Base-by-base conservation (phyloP, 768 basidiomycete genomes). In the Hydnum rufescens region DNA sequence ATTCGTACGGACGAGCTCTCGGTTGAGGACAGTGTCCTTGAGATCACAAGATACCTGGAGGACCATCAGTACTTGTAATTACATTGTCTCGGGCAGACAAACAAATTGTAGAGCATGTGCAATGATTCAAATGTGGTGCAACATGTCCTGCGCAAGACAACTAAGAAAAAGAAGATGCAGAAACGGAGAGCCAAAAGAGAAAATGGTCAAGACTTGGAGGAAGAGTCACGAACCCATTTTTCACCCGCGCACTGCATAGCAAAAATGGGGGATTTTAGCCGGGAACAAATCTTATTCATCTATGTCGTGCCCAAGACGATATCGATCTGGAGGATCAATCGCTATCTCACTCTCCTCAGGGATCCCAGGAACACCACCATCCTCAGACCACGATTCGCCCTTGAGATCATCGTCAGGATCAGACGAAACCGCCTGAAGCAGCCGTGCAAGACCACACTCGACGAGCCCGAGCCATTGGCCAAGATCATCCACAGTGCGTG, bases 1-100 rank as follows among this genome's bases (percentile, higher is more conserved):
- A 82, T 99, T 65, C 79, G 74, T 62, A 97, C 93, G 2, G 75
- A 85, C 62, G 73, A 90, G 64, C 72, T 71, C 25, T 76, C 81
- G 59, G 81, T 97, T 31, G 69, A 72, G 23, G 76, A 80, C 53
- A 80, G 86, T 51, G 90, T 96, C 43, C 70, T 72, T 57, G 68
- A 74, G 51, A 88, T 97, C 63, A 72, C 75, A 30, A 71, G 78
- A 54, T 96, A 97, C 68, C 78, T 99, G 57, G 61, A 69, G 46
- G 65, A 71, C 57, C 72, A 88, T 57, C 72, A 73, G 50, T 61
- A 57, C 49, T 54, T 63, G 29, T 59, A 60, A 54, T 18, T n/a
- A 51, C 18, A 39, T 13, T 39, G n/a, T 39, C 36, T 39, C 36
- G 1, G 31, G 16, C 25, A 25, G 25, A 28, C 13, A 16, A 47